Conservation (phyloP, 1,284 basidiomycete genomes). For the Blastosporella zonata region DNA sequence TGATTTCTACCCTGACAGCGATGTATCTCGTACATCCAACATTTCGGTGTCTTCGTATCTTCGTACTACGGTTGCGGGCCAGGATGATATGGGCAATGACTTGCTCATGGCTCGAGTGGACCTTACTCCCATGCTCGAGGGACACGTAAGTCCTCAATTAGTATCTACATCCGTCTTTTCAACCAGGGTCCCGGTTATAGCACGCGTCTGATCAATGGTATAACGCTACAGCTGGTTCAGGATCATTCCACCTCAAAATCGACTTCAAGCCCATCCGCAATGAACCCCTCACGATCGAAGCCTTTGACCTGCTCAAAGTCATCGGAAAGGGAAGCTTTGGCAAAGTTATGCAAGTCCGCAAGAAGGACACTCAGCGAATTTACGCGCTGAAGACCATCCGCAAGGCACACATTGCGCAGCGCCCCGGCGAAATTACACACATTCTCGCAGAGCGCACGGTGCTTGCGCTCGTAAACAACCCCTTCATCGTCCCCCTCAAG, state of each 20-base stretch:
- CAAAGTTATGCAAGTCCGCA: constrained; percentile 98
- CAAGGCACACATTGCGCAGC: constrained; percentile 97
- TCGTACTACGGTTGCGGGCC: constrained; percentile 64
- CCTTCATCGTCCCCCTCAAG: constrained; percentile 98
- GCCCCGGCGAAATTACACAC: constrained; percentile 96
- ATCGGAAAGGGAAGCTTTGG: constrained; percentile 99
- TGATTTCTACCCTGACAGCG: constrained; percentile 41
- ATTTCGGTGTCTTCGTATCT: constrained; percentile 88
- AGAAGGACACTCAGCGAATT: constrained; percentile 97
- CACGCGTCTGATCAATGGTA: constrained; percentile 88
- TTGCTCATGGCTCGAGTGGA: constrained; percentile 90
- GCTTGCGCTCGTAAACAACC: constrained; percentile 95
- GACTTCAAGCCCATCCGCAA: constrained; percentile 86
- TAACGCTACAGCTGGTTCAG: constrained; percentile 76
- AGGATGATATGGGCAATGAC: constrained; percentile 85
- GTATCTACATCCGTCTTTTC: constrained; percentile 8
- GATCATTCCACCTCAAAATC: constrained; percentile 95
- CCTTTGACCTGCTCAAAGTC: constrained; percentile 96
- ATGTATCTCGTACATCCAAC: constrained; percentile 88
- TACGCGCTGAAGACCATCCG: constrained; percentile 99
- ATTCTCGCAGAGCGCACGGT: constrained; percentile 98
- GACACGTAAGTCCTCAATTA: constrained; percentile 51
- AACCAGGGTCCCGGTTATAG: constrained; percentile 32
- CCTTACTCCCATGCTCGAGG: constrained; percentile 85
- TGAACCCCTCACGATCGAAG: constrained; percentile 88